Percentiles rank a stretch among this genome's conserved stretches.
Evolutionary conservation across 495 filamentous ascomycete genomes (phyloP).

Genomic region (Talaromyces stipitatus): DNA sequence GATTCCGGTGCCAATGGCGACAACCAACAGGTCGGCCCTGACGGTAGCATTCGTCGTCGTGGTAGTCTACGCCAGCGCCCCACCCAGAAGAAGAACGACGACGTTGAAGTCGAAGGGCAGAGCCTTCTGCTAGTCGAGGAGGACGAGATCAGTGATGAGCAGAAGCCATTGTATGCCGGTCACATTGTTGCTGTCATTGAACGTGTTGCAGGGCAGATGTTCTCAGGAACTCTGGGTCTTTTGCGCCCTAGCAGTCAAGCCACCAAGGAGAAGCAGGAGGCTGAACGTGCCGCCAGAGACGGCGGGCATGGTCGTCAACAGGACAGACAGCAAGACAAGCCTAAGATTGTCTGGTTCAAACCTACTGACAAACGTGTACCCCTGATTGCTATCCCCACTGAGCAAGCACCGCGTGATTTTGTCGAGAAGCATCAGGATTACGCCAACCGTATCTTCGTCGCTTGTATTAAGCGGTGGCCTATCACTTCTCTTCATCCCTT

Average conservation of each 20-base stretch:
- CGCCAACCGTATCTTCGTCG: constrained; percentile 94
- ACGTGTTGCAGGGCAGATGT: constrained; percentile 96
- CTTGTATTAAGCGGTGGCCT: constrained; percentile 98
- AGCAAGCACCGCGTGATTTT: constrained; percentile 95
- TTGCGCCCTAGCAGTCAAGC: constrained; percentile 96
- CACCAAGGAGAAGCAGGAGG: constrained; percentile 99
- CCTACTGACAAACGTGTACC: constrained; percentile 98
- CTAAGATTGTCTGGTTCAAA: constrained; percentile 99
- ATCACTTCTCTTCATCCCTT: constrained; percentile 99
- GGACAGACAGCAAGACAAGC: constrained; percentile 86
- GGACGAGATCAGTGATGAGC: constrained; percentile 97
- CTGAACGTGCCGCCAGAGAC: constrained; percentile 86
- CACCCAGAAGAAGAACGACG: constrained; percentile 99
- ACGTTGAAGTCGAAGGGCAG: constrained; percentile 97
- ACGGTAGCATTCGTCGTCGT: constrained; percentile 81
- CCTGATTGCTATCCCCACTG: constrained; percentile 94
- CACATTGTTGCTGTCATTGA: constrained; percentile 97
- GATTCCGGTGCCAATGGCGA: constrained; percentile 59
- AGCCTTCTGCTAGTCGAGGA: constrained; percentile 94
- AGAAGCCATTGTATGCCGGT: constrained; percentile 93
- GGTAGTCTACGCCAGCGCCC: constrained; percentile 94
- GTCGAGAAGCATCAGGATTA: constrained; percentile 98
- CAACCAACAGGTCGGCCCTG: constrained; percentile 52
- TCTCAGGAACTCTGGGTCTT: constrained; percentile 90
- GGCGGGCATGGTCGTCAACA: constrained; percentile 70